Percentiles rank a stretch among this genome's conserved stretches.
phyloP scores from a whole-genome alignment of 257 asterid genomes.

The Lavandula angustifolia region DNA sequence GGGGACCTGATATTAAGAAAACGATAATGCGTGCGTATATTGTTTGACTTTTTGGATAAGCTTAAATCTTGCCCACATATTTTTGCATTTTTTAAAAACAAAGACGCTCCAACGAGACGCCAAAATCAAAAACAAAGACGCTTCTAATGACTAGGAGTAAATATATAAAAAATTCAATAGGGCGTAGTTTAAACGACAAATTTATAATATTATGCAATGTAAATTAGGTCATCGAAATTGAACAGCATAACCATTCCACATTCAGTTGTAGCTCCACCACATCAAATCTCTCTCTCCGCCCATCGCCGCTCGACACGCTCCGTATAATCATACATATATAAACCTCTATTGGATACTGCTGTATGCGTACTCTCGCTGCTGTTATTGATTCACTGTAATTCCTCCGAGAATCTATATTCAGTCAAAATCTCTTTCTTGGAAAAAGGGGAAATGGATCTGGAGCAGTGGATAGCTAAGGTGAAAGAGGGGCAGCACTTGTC shows the following conservation, averaged over 20 bases:
- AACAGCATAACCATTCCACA: neutral
- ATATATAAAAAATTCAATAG: no score
- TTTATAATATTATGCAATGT: no score
- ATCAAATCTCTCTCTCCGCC: neutral
- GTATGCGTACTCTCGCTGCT: slow-evolving; percentile 1
- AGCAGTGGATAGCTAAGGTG: slow-evolving; percentile 92
- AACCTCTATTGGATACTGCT: neutral
- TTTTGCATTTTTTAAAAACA: no score
- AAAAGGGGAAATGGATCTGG: slow-evolving; percentile 78
- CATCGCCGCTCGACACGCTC: slow-evolving; percentile 1
- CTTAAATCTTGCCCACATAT: no score
- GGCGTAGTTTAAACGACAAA: no score
- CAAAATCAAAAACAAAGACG: no score
- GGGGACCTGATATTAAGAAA: no score
- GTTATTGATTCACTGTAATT: slow-evolving; percentile 21
- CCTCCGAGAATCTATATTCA: slow-evolving; percentile 22
- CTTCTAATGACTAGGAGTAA: no score
- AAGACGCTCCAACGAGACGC: no score
- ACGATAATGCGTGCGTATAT: no score
- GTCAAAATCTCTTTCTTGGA: neutral
- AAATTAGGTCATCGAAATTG: slow-evolving; percentile 7
- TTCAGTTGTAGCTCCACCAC: slow-evolving; percentile 13
- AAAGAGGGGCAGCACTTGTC: slow-evolving; percentile 98
- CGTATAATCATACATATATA: neutral
- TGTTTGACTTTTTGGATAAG: no score